Evolutionary conservation across 257 asterid genomes (phyloP).

Genomic region (Capsicum pubescens): DNA sequence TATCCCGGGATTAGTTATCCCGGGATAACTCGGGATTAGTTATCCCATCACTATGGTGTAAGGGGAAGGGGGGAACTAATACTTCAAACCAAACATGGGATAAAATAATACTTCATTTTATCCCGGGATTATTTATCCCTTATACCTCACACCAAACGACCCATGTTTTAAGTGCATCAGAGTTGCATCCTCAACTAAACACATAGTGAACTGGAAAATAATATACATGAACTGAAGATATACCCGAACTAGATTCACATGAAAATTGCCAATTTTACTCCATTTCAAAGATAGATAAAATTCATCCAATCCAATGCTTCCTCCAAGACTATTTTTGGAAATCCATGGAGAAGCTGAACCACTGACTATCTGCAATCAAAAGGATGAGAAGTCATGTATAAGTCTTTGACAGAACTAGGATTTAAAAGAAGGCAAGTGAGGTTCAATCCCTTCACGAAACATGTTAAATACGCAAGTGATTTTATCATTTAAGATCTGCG

Average conservation of each 20-base stretch:
- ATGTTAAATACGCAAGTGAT: slow-evolving; percentile 18
- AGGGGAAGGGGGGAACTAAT: no score
- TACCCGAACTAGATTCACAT: slow-evolving; percentile 83
- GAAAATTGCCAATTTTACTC: slow-evolving; percentile 87
- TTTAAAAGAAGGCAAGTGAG: neutral
- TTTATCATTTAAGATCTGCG: neutral
- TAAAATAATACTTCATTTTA: no score
- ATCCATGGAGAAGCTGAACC: slow-evolving; percentile 65
- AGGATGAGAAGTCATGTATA: neutral
- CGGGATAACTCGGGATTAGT: no score
- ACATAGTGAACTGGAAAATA: slow-evolving; percentile 12
- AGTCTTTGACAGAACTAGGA: neutral
- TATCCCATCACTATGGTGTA: no score
- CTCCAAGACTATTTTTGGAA: slow-evolving; percentile 57
- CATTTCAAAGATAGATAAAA: slow-evolving; percentile 74
- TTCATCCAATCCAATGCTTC: slow-evolving; percentile 59
- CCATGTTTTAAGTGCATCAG: slow-evolving; percentile 11
- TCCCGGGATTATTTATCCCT: no score
- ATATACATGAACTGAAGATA: neutral
- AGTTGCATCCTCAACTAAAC: neutral
- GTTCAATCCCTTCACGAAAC: neutral
- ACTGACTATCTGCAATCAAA: slow-evolving; percentile 64
- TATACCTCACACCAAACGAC: no score
- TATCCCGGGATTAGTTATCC: no score
- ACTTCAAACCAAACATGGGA: no score